Base-by-base conservation (phyloP, 495 filamentous ascomycete species). In the Astrocystis sublimbata region DNA sequence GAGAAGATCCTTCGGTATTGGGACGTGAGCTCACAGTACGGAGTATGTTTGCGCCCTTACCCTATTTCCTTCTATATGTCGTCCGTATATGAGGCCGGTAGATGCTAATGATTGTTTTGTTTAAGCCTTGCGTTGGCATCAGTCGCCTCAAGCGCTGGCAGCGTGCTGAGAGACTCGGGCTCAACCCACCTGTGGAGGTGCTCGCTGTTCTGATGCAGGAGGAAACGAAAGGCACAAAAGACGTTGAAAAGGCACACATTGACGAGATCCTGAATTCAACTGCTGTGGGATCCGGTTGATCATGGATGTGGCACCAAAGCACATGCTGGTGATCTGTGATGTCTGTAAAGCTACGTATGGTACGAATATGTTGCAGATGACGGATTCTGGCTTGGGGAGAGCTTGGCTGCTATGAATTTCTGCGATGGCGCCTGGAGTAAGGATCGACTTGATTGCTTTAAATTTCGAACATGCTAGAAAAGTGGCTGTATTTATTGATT, bases 101-200 rank as follows among this genome's bases (percentile, higher is more conserved):
- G 56, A 68, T 54, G 63, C 63, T 69, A 40, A 65, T 23, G 1
- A 40, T 6, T 10, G 31, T 28, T 42, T 0, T n/a, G n/a, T n/a
- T n/a, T 58, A 35, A 96, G 91, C 96, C 94, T 1, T 96, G 90
- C 69, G 89, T 97, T 55, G 96, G 96, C 1, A 92, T 96, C 24
- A 75, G 85, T 10, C 84, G 96, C 8, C 67, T 89, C 52, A 90
- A 89, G 74, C 89, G 96, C 0, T 99, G 96, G 96, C 85, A 89
- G 67, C 83, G 96, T 9, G 96, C 96, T 2, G 77, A 96, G 43
- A 77, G 76, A 46, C 75, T 99, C 46, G 88, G 88, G 1, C 75
- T 99, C 50, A 83, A 90, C 38, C 96, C 96, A 0, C 94, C 96
- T 1, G 81, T 96, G 33, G 93, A 97, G 73, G 92, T 98, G n/a